These are phyloP conservation scores for Suillus cothurnatus DNA, from an alignment of 768 basidiomycete genomes.

Conservation along the genomic window DNA sequence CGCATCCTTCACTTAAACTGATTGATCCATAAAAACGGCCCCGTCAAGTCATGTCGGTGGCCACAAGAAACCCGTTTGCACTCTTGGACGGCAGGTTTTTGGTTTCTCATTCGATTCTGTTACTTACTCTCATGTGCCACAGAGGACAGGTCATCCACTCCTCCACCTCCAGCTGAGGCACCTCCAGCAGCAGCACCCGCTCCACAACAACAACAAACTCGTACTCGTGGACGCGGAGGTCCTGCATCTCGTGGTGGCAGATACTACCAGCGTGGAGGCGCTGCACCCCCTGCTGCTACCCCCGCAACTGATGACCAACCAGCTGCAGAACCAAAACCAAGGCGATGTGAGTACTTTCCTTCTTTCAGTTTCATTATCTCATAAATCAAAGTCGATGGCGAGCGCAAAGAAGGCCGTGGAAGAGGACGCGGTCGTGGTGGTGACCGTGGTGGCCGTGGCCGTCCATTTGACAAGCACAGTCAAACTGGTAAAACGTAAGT, in stretches of 20 bases:
- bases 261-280: slow-evolving; percentile 70
- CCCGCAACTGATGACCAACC: slow-evolving; percentile 39
- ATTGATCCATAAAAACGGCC: slow-evolving; percentile 41
- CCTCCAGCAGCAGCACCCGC: slow-evolving; percentile 27
- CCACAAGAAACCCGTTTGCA: slow-evolving; percentile 84
- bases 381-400: slow-evolving; percentile 39
- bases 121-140: slow-evolving; percentile 25
- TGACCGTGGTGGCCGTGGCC: slow-evolving; percentile 60
- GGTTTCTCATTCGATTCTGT: not conserved
- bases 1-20: not conserved
- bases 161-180: slow-evolving; percentile 36
- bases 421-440: slow-evolving; percentile 49
- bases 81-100: slow-evolving; percentile 69
- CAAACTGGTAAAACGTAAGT: slow-evolving; percentile 82
- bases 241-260: slow-evolving; percentile 66
- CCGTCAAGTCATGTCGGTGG: slow-evolving; percentile 79
- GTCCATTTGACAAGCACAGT: slow-evolving; percentile 85
- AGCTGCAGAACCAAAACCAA: slow-evolving; percentile 34
- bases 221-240: slow-evolving; percentile 51
- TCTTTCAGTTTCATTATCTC: not conserved
- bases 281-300: slow-evolving; percentile 45
- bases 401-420: slow-evolving; percentile 46
- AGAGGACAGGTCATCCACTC: slow-evolving; percentile 47
- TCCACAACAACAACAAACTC: slow-evolving; percentile 33
- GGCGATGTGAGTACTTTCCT: slow-evolving; percentile 29